phyloP scores from a whole-genome alignment of 768 basidiomycete genomes.

The Mrakia blollopis region DNA sequence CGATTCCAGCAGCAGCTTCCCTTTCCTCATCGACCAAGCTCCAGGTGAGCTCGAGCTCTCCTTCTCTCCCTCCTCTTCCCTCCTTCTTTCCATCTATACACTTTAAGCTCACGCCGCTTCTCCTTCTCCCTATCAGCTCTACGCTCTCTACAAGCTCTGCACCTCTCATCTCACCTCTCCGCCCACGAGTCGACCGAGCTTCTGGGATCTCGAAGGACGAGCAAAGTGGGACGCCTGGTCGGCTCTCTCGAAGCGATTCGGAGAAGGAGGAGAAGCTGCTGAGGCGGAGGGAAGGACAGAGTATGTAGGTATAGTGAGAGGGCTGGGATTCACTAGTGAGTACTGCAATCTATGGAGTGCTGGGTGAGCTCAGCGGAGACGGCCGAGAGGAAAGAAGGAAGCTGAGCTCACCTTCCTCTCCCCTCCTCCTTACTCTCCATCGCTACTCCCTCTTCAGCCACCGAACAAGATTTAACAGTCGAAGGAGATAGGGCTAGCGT shows the following conservation, averaged over 20 bases:
- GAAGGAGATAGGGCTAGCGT: not conserved
- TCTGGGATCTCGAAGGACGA: slow-evolving; percentile 15
- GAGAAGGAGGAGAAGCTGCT: not conserved
- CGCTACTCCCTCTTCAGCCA: not conserved
- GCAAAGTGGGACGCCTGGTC: slow-evolving; percentile 21
- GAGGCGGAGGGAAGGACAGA: not conserved
- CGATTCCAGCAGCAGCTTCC: not conserved
- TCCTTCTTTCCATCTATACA: too few species aligned
- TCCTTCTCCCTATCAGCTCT: not conserved
- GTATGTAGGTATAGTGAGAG: slow-evolving; percentile 11
- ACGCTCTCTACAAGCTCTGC: slow-evolving; percentile 9
- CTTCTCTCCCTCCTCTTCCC: not conserved
- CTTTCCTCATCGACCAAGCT: not conserved
- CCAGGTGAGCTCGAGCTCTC: too few species aligned
- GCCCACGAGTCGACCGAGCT: not conserved
- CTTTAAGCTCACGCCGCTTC: not conserved
- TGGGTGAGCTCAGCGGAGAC: too few species aligned
- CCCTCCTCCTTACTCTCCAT: not conserved
- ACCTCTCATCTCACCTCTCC: slow-evolving; percentile 6
- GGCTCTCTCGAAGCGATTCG: not conserved
- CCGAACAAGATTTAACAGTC: not conserved
- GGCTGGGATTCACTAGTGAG: not conserved
- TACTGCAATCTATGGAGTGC: not conserved
- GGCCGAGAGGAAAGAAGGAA: not conserved
- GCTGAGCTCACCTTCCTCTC: not conserved